Evolutionary conservation across 352 stramenopile genomes (phyloP), one percentile per base, ranked within the genome.

Genomic region (Pythium grandisporangium): DNA sequence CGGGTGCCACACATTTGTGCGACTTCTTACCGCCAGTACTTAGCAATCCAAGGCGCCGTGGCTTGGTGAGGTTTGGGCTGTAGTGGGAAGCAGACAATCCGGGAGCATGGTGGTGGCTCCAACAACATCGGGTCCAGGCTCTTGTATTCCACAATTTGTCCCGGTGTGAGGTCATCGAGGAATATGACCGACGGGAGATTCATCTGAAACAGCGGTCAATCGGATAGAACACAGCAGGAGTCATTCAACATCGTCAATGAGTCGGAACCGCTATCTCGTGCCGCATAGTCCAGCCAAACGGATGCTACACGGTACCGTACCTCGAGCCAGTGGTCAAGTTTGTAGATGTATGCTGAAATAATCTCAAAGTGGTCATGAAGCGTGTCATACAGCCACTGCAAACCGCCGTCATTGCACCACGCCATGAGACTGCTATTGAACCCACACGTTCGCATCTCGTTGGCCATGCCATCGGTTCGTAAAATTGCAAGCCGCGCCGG

Each of bases 261-360:
- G n/a, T n/a, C n/a, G n/a, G n/a, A n/a, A n/a, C n/a, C n/a, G n/a
- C n/a, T n/a, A n/a, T n/a, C n/a, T n/a, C n/a, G n/a, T n/a, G n/a
- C n/a, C n/a, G n/a, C n/a, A n/a, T n/a, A n/a, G n/a, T n/a, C n/a
- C n/a, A n/a, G n/a, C n/a, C n/a, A n/a, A n/a, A n/a, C n/a, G n/a
- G n/a, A n/a, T n/a, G n/a, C n/a, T n/a, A 23, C 10, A 39, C 27
- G 34, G 37, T 16, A 30, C 12, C 12, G 14, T 22, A 74, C 61
- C 66, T 93, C 80, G 16, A 92, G 60, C 80, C 75, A 93, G 42
- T 93, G 82, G 40, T 94, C 82, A 40, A 93, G 80, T 51, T 89
- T 88, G 65, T 93, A 89, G 39, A 93, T 84, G 37, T 67, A 73
- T 24, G 50, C 56, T 24, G 10, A 56, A 29, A 89, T 41, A 11